Percentiles rank a stretch among this genome's conserved stretches.
phyloP scores from a whole-genome alignment of 1,284 basidiomycete species.

The Cystobasidium slooffiae region DNA sequence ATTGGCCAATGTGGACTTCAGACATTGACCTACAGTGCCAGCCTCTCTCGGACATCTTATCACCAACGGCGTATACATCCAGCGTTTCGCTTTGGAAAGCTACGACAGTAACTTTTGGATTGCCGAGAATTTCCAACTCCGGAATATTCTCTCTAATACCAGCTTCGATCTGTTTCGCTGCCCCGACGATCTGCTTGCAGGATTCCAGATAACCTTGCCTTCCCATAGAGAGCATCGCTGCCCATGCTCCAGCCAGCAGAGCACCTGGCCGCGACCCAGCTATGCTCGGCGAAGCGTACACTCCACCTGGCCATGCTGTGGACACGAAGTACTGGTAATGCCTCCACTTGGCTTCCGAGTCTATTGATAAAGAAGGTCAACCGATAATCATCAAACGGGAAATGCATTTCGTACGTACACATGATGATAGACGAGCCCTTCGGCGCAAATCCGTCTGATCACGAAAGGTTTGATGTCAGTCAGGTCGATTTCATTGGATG shows the following conservation, averaged over 20 bases:
- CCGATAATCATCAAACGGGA: background rate
- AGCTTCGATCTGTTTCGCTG: conserved; percentile 69
- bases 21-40: conserved; percentile 50
- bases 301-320: conserved; percentile 73
- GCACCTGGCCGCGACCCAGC: conserved; percentile 85
- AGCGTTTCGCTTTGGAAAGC: conserved; percentile 70
- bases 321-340: conserved; percentile 82
- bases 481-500: background rate
- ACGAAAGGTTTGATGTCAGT: background rate
- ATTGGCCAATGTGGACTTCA: conserved; percentile 41
- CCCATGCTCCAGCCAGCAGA: conserved; percentile 93
- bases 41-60: conserved; percentile 73
- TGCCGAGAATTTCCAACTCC: conserved; percentile 81
- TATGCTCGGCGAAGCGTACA: conserved; percentile 73
- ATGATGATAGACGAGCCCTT: conserved; percentile 92
- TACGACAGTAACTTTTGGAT: conserved; percentile 86
- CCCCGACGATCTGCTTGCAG: conserved; percentile 79
- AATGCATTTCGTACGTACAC: conserved; percentile 68
- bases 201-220: conserved; percentile 89
- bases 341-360: conserved; percentile 60
- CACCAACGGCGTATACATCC: conserved; percentile 84
- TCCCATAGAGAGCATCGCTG: conserved; percentile 91
- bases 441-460: conserved; percentile 46
- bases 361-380: conserved; percentile 2
- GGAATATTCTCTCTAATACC: conserved; percentile 62